A percentile compares a stretch with the other conserved stretches of the same genome.
Evolutionary conservation across 306 rosid genomes (phyloP).

Genomic region (Malus orientalis): DNA sequence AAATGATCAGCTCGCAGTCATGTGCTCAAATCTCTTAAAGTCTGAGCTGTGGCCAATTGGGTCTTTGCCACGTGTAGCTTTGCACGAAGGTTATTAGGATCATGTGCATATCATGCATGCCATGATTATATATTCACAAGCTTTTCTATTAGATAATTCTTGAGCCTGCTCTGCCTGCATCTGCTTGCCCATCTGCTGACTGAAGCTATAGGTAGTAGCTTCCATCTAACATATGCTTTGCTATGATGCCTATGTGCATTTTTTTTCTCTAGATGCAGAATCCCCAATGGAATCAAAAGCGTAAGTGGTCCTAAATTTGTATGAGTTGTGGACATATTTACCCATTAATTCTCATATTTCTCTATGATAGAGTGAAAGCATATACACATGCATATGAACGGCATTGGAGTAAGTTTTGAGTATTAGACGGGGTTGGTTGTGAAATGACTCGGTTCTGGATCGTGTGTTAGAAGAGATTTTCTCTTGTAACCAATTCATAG

Average conservation of each 20-base stretch:
- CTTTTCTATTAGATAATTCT: slow-evolving; percentile 9
- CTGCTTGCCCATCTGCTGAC: not conserved
- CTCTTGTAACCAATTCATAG: not conserved
- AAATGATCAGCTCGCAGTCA: not conserved
- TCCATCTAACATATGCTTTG: slow-evolving; percentile 1
- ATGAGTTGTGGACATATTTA: not conserved
- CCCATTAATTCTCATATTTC: not conserved
- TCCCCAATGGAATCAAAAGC: not conserved
- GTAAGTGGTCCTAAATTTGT: slow-evolving; percentile 29
- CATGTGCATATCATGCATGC: slow-evolving; percentile 56
- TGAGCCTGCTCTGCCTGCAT: slow-evolving; percentile 8
- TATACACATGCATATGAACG: not conserved
- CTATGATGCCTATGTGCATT: slow-evolving; percentile 6
- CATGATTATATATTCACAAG: slow-evolving; percentile 62
- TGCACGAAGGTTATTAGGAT: slow-evolving; percentile 44
- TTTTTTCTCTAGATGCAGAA: slow-evolving; percentile 1
- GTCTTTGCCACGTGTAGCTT: slow-evolving; percentile 24
- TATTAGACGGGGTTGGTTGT: not conserved
- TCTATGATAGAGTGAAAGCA: not conserved
- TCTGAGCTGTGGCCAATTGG: slow-evolving; percentile 16
- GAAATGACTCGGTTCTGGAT: not conserved
- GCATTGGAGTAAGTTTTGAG: not conserved
- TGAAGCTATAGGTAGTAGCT: not conserved
- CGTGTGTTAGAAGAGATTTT: too few species aligned
- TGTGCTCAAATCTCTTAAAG: not conserved